Conservation (phyloP, 768 basidiomycete genomes). For the Megacollybia marginata region DNA sequence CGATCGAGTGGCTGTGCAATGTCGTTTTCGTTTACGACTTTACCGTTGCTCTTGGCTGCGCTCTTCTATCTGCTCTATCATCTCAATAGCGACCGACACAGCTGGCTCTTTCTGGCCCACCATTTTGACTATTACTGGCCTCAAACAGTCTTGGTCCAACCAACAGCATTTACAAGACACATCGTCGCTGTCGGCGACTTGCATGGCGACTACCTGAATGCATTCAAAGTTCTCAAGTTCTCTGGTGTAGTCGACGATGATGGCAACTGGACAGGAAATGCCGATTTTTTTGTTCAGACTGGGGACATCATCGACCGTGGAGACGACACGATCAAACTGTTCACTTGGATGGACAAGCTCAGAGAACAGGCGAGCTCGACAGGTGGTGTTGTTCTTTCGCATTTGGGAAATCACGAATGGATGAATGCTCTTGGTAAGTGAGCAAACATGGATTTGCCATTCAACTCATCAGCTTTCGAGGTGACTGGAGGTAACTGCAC, state of each 20-base stretch:
- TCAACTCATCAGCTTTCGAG: conserved; percentile 20
- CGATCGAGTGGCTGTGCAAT: too few species aligned
- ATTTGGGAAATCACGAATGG: conserved; percentile 94
- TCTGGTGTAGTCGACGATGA: conserved; percentile 65
- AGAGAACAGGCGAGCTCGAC: conserved; percentile 61
- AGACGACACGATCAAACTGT: conserved; percentile 84
- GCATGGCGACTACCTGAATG: conserved; percentile 83
- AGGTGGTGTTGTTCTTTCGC: conserved; percentile 69
- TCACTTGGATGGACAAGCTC: conserved; percentile 76
- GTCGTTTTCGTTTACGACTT: too few species aligned
- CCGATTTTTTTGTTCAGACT: conserved; percentile 88
- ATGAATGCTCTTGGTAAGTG: conserved; percentile 78
- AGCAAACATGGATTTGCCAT: too few species aligned
- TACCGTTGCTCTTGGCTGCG: too few species aligned
- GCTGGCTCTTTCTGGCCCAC: too few species aligned
- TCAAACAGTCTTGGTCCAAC: not conserved
- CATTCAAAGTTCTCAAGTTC: conserved; percentile 73
- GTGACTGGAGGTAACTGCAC: conserved; percentile 72
- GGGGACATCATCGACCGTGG: conserved; percentile 95
- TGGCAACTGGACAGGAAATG: conserved; percentile 75
- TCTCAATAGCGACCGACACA: too few species aligned
- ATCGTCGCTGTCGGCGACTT: conserved; percentile 91
- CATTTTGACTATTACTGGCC: not conserved
- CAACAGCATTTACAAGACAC: conserved; percentile 33
- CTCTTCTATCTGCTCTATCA: too few species aligned